A percentile compares a stretch with the other conserved stretches of the same genome.
phyloP scores from a whole-genome alignment of 2,329 filamentous ascomycete genomes.

The Trichoderma citrinoviride region DNA sequence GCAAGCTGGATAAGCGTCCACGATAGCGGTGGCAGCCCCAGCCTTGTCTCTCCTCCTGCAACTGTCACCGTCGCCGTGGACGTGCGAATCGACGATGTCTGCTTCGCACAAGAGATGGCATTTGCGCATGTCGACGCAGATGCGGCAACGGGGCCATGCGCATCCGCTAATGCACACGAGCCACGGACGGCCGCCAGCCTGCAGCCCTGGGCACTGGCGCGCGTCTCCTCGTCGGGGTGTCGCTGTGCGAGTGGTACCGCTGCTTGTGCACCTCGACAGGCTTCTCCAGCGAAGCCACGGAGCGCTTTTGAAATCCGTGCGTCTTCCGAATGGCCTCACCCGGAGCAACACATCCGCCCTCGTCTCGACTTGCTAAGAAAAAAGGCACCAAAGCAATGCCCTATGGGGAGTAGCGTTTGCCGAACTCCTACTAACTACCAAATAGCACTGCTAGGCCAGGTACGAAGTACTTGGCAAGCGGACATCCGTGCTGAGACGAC shows the following conservation, averaged over 20 bases:
- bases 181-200: neutral
- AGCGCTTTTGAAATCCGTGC: neutral
- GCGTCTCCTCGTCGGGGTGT: too few species aligned
- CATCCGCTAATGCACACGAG: conserved; percentile 10
- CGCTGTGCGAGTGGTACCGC: neutral
- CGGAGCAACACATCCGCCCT: conserved; percentile 14
- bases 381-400: neutral
- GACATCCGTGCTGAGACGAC: neutral
- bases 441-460: neutral
- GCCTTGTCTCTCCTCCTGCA: too few species aligned
- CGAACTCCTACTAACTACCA: neutral
- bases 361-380: neutral
- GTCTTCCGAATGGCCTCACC: neutral
- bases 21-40: conserved; percentile 5
- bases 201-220: neutral
- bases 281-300: neutral
- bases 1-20: conserved; percentile 7
- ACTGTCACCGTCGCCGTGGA: too few species aligned
- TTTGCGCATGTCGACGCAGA: neutral
- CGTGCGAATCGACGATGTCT: too few species aligned
- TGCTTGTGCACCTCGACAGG: too few species aligned
- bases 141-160: neutral
- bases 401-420: neutral
- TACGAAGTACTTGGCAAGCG: neutral
- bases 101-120: neutral